Evolutionary conservation across 78 protist genomes (phyloP), one percentile per base, ranked within the genome.

Genomic region (Diacronema lutheri): DNA sequence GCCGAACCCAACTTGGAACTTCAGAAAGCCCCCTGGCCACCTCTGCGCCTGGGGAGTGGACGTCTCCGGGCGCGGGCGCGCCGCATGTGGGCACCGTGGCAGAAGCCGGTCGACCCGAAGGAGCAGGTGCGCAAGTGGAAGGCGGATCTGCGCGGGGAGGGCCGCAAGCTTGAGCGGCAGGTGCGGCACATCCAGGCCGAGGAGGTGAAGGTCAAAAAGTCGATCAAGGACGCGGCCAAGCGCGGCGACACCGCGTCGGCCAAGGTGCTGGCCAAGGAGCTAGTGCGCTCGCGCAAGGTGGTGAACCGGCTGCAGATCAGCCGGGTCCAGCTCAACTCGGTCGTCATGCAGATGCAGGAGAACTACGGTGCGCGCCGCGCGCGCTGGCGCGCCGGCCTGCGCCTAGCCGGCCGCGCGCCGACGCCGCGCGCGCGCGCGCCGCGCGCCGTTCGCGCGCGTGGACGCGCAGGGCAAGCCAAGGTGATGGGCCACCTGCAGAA

Each of bases 61-160:
- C n/a, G n/a, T n/a, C n/a, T n/a, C n/a, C n/a, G n/a, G n/a, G n/a
- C n/a, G n/a, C n/a, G n/a, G n/a, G n/a, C n/a, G n/a, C n/a, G n/a
- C n/a, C n/a, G n/a, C n/a, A n/a, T 44, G 50, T 44, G 50, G 50
- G 7, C 50, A 3, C 50, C 50, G 50, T 44, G 50, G 50, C 16
- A 3, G 16, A 44, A 57, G 62, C n/a, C 62, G 19, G 33, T 33
- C 35, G 66, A 61, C 33, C 66, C 66, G 40, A 76, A 76, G 11
- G 89, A 46, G 41, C 71, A 77, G 65, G 37, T 78, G 11, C 77
- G 38, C n/a, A 61, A 81, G n/a, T 87, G 90, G 90, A 81, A 46
- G 55, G 35, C 31, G 41, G 58, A 41, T 7, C 56, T 87, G 33
- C 58, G 85, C 3, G 31, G 33, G 1, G 87, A 87, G 50, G 4